Evolutionary conservation across 345 rosid species (phyloP).

Genomic region (Acer campestre): DNA sequence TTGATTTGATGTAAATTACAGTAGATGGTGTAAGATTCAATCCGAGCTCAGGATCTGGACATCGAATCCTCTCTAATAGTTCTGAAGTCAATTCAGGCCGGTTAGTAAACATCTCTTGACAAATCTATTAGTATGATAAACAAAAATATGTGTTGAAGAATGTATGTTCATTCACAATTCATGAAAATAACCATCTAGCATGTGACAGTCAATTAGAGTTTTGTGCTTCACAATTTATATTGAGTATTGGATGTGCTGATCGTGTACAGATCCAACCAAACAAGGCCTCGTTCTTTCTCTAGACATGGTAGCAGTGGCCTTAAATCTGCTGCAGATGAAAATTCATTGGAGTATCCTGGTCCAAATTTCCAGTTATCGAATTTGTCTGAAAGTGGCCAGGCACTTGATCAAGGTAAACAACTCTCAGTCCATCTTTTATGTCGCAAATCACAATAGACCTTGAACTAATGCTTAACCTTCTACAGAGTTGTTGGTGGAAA

Average conservation of each 20-base stretch:
- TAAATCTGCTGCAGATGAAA: constrained; percentile 76
- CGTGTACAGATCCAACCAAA: constrained; percentile 53
- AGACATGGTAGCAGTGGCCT: constrained; percentile 60
- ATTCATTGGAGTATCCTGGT: constrained; percentile 39
- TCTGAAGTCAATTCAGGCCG: constrained; percentile 39
- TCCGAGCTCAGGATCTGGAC: constrained; percentile 75
- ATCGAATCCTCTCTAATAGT: constrained; percentile 31
- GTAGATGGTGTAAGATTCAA: constrained; percentile 65
- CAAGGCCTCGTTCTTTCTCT: constrained; percentile 54
- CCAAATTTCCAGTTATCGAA: constrained; percentile 52
- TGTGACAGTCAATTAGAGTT: not conserved
- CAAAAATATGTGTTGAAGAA: not conserved
- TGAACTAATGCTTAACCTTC: constrained; percentile 2
- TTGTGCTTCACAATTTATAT: constrained; percentile 1
- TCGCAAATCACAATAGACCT: constrained; percentile 5
- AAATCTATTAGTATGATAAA: not conserved
- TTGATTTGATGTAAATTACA: constrained; percentile 26
- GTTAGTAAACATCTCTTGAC: constrained; percentile 28
- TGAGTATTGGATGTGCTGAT: constrained; percentile 14
- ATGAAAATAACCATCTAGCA: constrained; percentile 2
- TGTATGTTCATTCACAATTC: not conserved
- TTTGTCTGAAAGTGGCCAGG: constrained; percentile 47
- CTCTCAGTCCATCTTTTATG: not conserved
- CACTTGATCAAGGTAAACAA: constrained; percentile 58
- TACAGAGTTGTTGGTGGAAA: constrained; percentile 69